Conservation (phyloP, 257 asterid genomes). For the Lycium barbarum region DNA sequence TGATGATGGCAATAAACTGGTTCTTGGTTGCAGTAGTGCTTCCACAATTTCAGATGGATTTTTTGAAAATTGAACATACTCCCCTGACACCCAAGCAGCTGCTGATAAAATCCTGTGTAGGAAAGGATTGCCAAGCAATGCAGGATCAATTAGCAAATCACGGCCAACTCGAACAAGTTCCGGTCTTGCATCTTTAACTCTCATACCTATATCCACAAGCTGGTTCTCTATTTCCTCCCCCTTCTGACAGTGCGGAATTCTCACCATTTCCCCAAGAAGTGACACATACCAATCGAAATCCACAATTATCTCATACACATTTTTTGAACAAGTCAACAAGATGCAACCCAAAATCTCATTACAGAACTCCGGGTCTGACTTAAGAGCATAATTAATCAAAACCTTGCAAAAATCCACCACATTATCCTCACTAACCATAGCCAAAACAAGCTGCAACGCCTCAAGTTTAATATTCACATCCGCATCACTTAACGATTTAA, state of each 20-base stretch:
- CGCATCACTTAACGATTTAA: constrained; percentile 84
- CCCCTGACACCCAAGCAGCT: constrained; percentile 93
- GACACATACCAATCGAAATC: constrained; percentile 95
- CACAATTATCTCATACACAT: constrained; percentile 71
- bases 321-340: constrained; percentile 70
- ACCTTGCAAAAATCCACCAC: constrained; percentile 76
- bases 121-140: constrained; percentile 82
- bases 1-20: constrained; percentile 72
- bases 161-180: constrained; percentile 88
- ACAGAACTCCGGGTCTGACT: constrained; percentile 90
- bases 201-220: constrained; percentile 88
- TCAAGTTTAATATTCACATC: constrained; percentile 81
- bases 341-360: constrained; percentile 84
- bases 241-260: constrained; percentile 86
- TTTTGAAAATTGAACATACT: constrained; percentile 81
- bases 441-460: constrained; percentile 88
- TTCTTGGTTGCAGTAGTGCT: constrained; percentile 87
- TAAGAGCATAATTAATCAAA: constrained; percentile 82
- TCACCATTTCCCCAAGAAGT: constrained; percentile 87
- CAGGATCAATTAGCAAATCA: constrained; percentile 89
- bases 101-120: constrained; percentile 77
- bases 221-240: constrained; percentile 82
- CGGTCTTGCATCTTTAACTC: constrained; percentile 92
- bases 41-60: constrained; percentile 88
- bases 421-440: constrained; percentile 89